A percentile compares a stretch with the other conserved stretches of the same genome.
Conservation (phyloP, 352 stramenopile genomes). For the Elongisporangium prolatum region DNA sequence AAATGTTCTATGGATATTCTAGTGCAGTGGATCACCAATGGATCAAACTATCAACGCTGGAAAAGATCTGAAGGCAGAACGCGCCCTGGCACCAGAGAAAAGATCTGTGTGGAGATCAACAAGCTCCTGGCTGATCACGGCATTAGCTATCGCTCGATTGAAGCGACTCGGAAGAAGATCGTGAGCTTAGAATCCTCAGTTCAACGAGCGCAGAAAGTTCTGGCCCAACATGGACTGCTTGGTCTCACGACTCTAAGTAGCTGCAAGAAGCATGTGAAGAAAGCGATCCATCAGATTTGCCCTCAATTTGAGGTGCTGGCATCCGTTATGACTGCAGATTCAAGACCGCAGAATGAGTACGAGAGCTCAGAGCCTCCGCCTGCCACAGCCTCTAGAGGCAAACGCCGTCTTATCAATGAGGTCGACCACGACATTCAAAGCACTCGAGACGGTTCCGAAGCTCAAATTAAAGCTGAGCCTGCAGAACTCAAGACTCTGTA, state of each 20-base stretch:
- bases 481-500: not conserved
- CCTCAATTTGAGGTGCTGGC: not conserved
- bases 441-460: not conserved
- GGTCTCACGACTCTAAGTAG: not conserved
- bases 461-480: not conserved
- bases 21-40: conserved; percentile 20
- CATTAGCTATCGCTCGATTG: not conserved
- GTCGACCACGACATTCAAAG: not conserved
- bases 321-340: not conserved
- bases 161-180: not conserved
- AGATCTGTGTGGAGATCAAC: not conserved
- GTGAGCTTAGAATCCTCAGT: not conserved
- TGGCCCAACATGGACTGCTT: not conserved
- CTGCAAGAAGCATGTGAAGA: not conserved
- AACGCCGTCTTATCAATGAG: not conserved
- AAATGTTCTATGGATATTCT: conserved; percentile 23
- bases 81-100: not conserved
- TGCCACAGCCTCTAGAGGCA: not conserved
- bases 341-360: not conserved
- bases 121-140: not conserved
- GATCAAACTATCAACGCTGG: conserved; percentile 25
- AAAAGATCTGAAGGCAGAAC: not conserved
- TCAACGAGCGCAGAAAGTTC: not conserved
- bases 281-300: not conserved
- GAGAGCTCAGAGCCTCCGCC: not conserved